Evolutionary conservation across 371 early-diverging fungal genomes (phyloP), one percentile per base, ranked within the genome.

Genomic region (Lichtheimia ramosa): DNA sequence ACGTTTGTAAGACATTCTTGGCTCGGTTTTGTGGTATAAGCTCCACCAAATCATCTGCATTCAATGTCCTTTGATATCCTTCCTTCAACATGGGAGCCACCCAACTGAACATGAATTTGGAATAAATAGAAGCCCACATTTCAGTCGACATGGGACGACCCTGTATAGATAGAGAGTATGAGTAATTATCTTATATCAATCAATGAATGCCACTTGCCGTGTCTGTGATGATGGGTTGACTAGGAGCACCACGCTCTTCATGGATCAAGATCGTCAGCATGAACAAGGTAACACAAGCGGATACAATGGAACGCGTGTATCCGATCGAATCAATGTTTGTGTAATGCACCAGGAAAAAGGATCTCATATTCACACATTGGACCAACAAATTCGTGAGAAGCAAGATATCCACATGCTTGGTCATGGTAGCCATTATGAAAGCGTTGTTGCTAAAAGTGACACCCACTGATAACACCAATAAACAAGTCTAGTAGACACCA

Each of bases 91-190:
- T 71, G 2, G 66, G 65, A 46, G 78, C 72, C 0, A 79, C 74
- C 85, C 85, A 85, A 23, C 68, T 58, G 48, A 83, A 85, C 66
- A 82, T 81, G 51, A 76, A 67, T 49, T 73, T 69, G 14, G 81
- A 79, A 59, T 82, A 85, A 8, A 78, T 5, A 1, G 85, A 85
- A 1, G 83, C 79, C 64, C 79, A 68, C 27, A 71, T 69, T 52
- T 85, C 85, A 16, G 73, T 58, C 3, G 83, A 79, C 58, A 81
- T 65, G 1, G 74, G 20, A n/a, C 85, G 78, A 18, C 72, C 68
- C 72, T 72, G 41, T 48, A 54, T 0, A 43, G 3, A 1, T 7
- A 46, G 5, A n/a, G 0, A 43, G 5, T 5, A 46, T n/a, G 7
- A n/a, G 2, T 46, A 5, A 21, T 5, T 10, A 21, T 10, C 21